Evolutionary conservation across 2,329 filamentous ascomycete genomes (phyloP).

Genomic region (Fusarium napiforme): DNA sequence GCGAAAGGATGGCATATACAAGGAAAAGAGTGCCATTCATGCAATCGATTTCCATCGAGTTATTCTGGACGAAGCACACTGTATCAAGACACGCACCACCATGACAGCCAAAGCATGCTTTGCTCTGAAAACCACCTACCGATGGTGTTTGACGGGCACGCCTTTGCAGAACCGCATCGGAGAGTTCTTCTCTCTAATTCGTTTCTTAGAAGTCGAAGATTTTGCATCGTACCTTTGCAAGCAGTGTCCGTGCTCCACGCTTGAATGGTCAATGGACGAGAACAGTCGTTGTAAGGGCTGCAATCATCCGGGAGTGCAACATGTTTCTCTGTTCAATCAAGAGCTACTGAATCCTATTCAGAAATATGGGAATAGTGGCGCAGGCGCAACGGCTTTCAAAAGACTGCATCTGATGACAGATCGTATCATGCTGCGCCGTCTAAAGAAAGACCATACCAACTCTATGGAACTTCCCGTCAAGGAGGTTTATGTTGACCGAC

Average conservation of each 20-base stretch:
- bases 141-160: slow-evolving; percentile 96
- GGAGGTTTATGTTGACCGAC: slow-evolving; percentile 89
- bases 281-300: slow-evolving; percentile 78
- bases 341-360: slow-evolving; percentile 89
- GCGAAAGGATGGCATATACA: slow-evolving; percentile 81
- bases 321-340: slow-evolving; percentile 82
- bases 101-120: slow-evolving; percentile 97
- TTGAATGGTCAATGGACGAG: slow-evolving; percentile 85
- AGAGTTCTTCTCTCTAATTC: slow-evolving; percentile 93
- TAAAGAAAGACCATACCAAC: slow-evolving; percentile 93
- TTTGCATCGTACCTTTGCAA: slow-evolving; percentile 97
- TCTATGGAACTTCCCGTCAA: slow-evolving; percentile 98
- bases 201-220: slow-evolving; percentile 88
- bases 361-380: slow-evolving; percentile 67
- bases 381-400: slow-evolving; percentile 75
- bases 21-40: slow-evolving; percentile 84
- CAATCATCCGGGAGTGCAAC: slow-evolving; percentile 55
- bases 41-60: slow-evolving; percentile 87
- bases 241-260: slow-evolving; percentile 78
- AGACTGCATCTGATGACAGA: slow-evolving; percentile 91
- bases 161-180: slow-evolving; percentile 97
- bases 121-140: slow-evolving; percentile 85
- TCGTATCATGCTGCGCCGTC: slow-evolving; percentile 92
- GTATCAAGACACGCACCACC: slow-evolving; percentile 89
- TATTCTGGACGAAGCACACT: slow-evolving; percentile 95